phyloP scores from a whole-genome alignment of 768 basidiomycete species.

The Sarcodon aspratus region DNA sequence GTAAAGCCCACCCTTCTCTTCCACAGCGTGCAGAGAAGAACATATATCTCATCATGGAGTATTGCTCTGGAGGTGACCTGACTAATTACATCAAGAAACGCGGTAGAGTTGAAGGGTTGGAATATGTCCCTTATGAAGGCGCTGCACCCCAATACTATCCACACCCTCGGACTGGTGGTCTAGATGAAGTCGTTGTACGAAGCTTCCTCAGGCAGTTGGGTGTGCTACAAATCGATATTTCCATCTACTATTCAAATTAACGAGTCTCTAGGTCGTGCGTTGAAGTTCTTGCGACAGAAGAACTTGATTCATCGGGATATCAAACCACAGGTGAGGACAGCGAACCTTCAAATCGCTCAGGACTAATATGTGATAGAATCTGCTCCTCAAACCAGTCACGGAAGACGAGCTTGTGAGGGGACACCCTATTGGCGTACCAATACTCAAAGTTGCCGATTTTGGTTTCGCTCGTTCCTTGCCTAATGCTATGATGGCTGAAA shows the following conservation, averaged over 20 bases:
- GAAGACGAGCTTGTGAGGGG: constrained; percentile 74
- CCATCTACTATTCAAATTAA: not conserved
- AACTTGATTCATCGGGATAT: constrained; percentile 96
- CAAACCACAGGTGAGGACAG: constrained; percentile 68
- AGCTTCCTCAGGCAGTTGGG: constrained; percentile 89
- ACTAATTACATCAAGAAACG: constrained; percentile 96
- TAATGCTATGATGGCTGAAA: constrained; percentile 91
- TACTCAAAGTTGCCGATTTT: constrained; percentile 96
- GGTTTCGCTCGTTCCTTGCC: constrained; percentile 93
- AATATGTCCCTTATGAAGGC: constrained; percentile 63
- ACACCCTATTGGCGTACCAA: constrained; percentile 85
- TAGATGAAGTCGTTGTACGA: constrained; percentile 83
- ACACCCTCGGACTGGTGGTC: constrained; percentile 83
- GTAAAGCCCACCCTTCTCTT: not conserved
- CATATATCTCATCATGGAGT: constrained; percentile 96
- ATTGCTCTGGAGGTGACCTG: constrained; percentile 91
- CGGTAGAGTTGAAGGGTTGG: constrained; percentile 83
- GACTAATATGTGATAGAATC: constrained; percentile 45
- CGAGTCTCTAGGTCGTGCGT: constrained; percentile 62
- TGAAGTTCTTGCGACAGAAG: constrained; percentile 82
- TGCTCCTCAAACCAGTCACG: constrained; percentile 77
- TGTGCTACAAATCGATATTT: constrained; percentile 19
- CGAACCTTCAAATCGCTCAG: not conserved
- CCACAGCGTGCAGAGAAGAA: constrained; percentile 59
- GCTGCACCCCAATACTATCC: constrained; percentile 76